phyloP scores from a whole-genome alignment of 2,329 filamentous ascomycete genomes.

The Talaromyces albobiverticillius region DNA sequence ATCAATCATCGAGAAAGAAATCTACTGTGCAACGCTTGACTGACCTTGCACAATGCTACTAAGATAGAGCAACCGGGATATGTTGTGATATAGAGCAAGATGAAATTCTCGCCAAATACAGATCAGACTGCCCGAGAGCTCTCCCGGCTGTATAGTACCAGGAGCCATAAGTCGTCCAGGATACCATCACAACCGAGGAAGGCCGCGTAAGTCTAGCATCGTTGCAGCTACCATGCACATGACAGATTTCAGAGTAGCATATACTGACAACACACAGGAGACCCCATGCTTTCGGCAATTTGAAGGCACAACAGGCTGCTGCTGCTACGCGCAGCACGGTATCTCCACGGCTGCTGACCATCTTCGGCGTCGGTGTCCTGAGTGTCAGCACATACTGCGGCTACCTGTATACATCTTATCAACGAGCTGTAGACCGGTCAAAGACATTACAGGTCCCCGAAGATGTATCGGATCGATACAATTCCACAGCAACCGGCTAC shows the following conservation, averaged over 20 bases:
- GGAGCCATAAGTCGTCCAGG: not conserved
- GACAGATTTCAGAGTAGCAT: too few relatives aligned
- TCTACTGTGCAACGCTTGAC: too few relatives aligned
- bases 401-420: conserved; percentile 44
- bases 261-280: not conserved
- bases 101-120: not conserved
- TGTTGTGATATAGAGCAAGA: too few relatives aligned
- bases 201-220: not conserved
- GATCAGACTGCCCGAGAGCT: not conserved
- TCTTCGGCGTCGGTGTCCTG: conserved; percentile 38
- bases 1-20: too few relatives aligned
- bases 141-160: conserved; percentile 4
- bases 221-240: not conserved
- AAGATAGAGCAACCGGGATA: too few relatives aligned
- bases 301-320: not conserved
- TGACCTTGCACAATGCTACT: too few relatives aligned
- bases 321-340: conserved; percentile 16
- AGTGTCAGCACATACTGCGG: conserved; percentile 42
- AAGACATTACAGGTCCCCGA: conserved; percentile 32
- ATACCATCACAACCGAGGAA: conserved; percentile 1
- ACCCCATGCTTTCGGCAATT: conserved; percentile 3
- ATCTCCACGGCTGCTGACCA: conserved; percentile 34
- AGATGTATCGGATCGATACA: conserved; percentile 48
- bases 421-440: conserved; percentile 31
- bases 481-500: conserved; percentile 41